Conservation (phyloP, 2,329 filamentous ascomycete genomes). For the Calonectria pauciramosa region DNA sequence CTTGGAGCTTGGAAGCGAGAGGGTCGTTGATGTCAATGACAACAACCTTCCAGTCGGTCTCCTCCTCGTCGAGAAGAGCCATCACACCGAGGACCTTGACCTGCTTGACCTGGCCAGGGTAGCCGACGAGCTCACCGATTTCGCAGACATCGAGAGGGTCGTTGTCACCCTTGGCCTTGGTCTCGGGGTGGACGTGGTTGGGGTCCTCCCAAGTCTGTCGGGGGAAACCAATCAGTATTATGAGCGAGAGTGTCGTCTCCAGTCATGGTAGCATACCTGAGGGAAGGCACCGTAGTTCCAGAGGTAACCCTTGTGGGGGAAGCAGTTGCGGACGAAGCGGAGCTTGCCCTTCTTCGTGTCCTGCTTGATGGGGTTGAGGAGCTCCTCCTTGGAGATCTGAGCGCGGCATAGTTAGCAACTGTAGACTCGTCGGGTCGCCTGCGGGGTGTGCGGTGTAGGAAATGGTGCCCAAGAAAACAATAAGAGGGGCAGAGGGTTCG, state of each 20-base stretch:
- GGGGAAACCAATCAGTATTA: slow-evolving; percentile 26
- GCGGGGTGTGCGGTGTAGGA: slow-evolving; percentile 13
- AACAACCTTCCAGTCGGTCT: slow-evolving; percentile 99
- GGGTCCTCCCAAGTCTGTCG: slow-evolving; percentile 98
- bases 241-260: background rate
- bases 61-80: slow-evolving; percentile 98
- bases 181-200: slow-evolving; percentile 95
- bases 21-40: slow-evolving; percentile 99
- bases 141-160: slow-evolving; percentile 99
- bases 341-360: slow-evolving; percentile 99
- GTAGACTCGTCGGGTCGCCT: background rate
- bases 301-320: slow-evolving; percentile 99
- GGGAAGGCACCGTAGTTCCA: slow-evolving; percentile 99
- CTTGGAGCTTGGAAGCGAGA: slow-evolving; percentile 95
- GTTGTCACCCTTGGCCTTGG: slow-evolving; percentile 99
- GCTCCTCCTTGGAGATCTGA: slow-evolving; percentile 98
- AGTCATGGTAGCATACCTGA: slow-evolving; percentile 71
- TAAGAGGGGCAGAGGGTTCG: slow-evolving; percentile 28
- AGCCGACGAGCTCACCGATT: slow-evolving; percentile 97
- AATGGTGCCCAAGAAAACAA: slow-evolving; percentile 21
- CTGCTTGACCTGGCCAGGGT: slow-evolving; percentile 97
- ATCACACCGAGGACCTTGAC: slow-evolving; percentile 99
- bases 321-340: slow-evolving; percentile 99
- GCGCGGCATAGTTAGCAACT: slow-evolving; percentile 45
- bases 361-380: slow-evolving; percentile 99